Evolutionary conservation across 2,329 filamentous ascomycete species (phyloP), one percentile per base, ranked within the genome.

Genomic region (Gaeumannomyces tritici): DNA sequence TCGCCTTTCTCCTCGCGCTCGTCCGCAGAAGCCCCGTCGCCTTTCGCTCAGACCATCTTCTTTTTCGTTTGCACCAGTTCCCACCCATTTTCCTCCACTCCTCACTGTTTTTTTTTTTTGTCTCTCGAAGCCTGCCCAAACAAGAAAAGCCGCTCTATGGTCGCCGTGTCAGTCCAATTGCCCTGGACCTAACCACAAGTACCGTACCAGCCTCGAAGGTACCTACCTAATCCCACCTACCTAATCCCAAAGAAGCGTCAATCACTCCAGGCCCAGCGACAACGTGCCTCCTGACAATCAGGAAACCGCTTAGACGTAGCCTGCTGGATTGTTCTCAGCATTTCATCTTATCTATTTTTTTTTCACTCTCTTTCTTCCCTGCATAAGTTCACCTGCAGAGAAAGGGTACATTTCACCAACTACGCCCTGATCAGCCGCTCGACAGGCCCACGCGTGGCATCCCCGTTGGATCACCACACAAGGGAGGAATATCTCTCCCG

Each of bases 41-140:
- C 56, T 58, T 33, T 33, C 56, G 56, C 56, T 58, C 56, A 58
- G 56, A 58, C 56, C 28, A 29, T 58, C 56, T 58, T 28, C 28
- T 51, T 51, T 51, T n/a, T n/a, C 11, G 42, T 51, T 51, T 51
- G 35, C 13, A 21, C 31, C 12, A 33, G 7, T 33, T 33, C 31
- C 31, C 7, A 33, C 12, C 31, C 31, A 33, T 33, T 33, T 33
- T 33, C 31, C 31, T 11, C 8, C 31, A 33, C 8, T 11, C 31
- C 31, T 33, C 12, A 33, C 31, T 11, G 31, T 33, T 8, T 33
- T 7, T 9, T 33, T 33, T 51, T 9, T n/a, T n/a, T 51, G 42
- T 21, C 21, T 13, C 7, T 9, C 3, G 42, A 51, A n/a, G 21
- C 42, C 42, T 51, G 42, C 42, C 42, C 42, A 9, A 51, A 51